A percentile compares a stretch with the other conserved stretches of the same genome.
These are phyloP conservation scores for Lolium multiflorum DNA, from an alignment of 176 grass and related monocot species.

Conservation along the genomic window DNA sequence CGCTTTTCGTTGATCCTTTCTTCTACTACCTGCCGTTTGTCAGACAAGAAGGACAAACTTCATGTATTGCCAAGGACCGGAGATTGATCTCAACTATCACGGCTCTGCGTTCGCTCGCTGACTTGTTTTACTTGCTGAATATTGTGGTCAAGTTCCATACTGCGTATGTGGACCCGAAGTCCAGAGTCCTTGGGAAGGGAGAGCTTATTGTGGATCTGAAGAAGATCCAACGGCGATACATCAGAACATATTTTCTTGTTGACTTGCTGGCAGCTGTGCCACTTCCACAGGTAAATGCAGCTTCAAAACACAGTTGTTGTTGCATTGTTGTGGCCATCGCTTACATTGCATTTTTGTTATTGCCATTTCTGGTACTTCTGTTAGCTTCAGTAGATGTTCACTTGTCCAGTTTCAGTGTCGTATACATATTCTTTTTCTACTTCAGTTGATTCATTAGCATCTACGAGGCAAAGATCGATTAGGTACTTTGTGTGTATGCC, in stretches of 20 bases:
- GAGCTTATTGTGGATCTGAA: slow-evolving; percentile 74
- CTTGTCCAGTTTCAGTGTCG: background rate
- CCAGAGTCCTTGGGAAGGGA: slow-evolving; percentile 76
- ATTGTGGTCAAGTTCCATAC: slow-evolving; percentile 78
- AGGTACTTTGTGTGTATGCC: background rate
- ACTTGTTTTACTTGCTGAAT: slow-evolving; percentile 82
- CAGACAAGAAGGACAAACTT: background rate
- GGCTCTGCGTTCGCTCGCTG: slow-evolving; percentile 61
- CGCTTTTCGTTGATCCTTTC: slow-evolving; percentile 81
- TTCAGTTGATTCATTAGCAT: background rate
- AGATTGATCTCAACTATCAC: slow-evolving; percentile 53
- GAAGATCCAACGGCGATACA: slow-evolving; percentile 65
- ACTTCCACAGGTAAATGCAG: slow-evolving; percentile 71
- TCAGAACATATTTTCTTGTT: slow-evolving; percentile 67
- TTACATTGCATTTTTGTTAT: background rate
- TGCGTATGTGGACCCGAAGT: slow-evolving; percentile 82
- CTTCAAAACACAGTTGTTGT: background rate
- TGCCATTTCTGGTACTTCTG: background rate
- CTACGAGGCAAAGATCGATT: background rate
- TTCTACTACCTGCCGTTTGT: slow-evolving; percentile 76
- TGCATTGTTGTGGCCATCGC: background rate
- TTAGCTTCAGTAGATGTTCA: background rate
- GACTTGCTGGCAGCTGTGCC: slow-evolving; percentile 73
- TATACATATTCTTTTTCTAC: background rate
- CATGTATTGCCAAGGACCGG: slow-evolving; percentile 64